Evolutionary conservation across 2,329 filamentous ascomycete species (phyloP), one percentile per base, ranked within the genome.

Genomic region (Pseudomassariella vexata): DNA sequence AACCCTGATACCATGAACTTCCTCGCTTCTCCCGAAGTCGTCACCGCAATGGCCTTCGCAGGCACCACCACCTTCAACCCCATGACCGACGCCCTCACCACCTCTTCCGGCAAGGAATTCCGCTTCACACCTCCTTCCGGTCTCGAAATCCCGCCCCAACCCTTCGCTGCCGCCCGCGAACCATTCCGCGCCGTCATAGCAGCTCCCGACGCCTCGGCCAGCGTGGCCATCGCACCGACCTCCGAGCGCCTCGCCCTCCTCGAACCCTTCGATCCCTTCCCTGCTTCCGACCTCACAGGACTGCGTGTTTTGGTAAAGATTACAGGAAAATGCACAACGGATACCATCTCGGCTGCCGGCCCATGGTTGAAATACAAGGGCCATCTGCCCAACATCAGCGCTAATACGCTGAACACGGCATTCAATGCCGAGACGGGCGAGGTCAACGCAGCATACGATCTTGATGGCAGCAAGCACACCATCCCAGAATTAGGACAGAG

Each of bases 321-420:
- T 43, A 84, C 89, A 42, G 92, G 92, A 44, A 95, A 98, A 66
- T 98, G 92, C 72, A 98, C 92, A 36, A 98, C 92, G 25, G 92
- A 98, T 63, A 96, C 92, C 48, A 98, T 98, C 62, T 96, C 89
- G 22, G 90, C 90, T 20, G 90, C 90, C 1, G 90, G 90, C 5
- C 90, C 90, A 11, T 96, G 90, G 90, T 77, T 98, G 47, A 96
- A 96, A 65, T 98, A 96, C 78, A 96, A 96, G 72, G 92, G 92
- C 41, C 92, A 98, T 62, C 77, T 98, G 41, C 87, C 92, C 59
- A 98, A 98, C 70, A 98, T 98, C 60, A 85, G 82, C 48, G 87
- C 87, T 55, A 98, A 98, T 74, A 98, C 92, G 3, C 78, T 98
- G 45, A 95, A 95, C 63, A 92, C 88, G 33, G 92, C 92, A 38